These are phyloP conservation scores for Podila clonocystis DNA, from an alignment of 192 early-diverging fungal species.

Conservation along the genomic window DNA sequence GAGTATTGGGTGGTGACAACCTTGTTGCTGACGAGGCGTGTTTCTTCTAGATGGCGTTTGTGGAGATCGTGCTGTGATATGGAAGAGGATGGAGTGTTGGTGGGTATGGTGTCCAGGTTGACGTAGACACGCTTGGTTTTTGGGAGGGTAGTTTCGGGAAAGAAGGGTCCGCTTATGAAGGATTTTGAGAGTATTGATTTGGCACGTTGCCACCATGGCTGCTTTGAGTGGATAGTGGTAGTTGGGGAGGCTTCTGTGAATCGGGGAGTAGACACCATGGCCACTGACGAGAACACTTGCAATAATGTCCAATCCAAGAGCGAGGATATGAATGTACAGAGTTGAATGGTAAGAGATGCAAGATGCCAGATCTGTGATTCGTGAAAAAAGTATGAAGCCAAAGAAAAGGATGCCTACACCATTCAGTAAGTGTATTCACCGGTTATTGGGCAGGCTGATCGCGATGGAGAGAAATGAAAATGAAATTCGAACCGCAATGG, in stretches of 20 bases:
- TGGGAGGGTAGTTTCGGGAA: not conserved
- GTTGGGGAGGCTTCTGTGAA: not conserved
- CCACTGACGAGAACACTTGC: too few relatives aligned
- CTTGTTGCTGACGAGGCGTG: slow-evolving; percentile 67
- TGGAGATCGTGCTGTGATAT: not conserved
- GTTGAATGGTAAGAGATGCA: too few relatives aligned
- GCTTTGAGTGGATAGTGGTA: not conserved
- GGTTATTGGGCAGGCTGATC: too few relatives aligned
- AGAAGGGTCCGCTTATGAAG: not conserved
- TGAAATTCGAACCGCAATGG: too few relatives aligned
- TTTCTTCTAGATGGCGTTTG: slow-evolving; percentile 1
- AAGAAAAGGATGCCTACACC: too few relatives aligned
- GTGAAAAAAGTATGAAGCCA: too few relatives aligned
- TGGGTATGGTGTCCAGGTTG: not conserved
- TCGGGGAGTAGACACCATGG: too few relatives aligned
- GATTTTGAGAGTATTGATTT: not conserved
- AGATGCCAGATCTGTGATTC: too few relatives aligned
- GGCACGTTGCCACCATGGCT: slow-evolving; percentile 3
- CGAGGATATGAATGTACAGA: too few relatives aligned
- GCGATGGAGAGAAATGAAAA: too few relatives aligned
- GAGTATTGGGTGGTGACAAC: slow-evolving; percentile 93
- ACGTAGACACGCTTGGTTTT: not conserved
- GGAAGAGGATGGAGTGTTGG: not conserved
- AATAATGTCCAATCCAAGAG: too few relatives aligned
- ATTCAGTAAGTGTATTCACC: too few relatives aligned